Base-by-base conservation (phyloP, 805 yeast species). In the Lipomyces oligophaga region DNA sequence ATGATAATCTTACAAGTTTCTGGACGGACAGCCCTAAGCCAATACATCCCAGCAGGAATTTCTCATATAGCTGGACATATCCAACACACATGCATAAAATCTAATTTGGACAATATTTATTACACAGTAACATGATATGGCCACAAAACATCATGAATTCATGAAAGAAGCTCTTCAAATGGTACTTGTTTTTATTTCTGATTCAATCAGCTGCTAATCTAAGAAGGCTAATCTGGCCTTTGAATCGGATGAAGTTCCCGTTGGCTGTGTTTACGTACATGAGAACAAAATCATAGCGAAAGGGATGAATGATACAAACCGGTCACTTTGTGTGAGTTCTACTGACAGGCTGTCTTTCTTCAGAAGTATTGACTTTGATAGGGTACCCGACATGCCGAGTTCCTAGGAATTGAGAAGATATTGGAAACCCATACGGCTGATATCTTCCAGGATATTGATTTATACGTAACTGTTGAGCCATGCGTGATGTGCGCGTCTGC, bases 401-500 rank as follows among this genome's bases (percentile, higher is more conserved):
- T 93, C 57, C 73, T 83, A 47, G 96, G 90, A 0, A 81, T 87
- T 13, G 79, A 79, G 36, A 63, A 67, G 24, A 75, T 83, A 6
- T 63, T 74, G 30, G 54, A 61, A 3, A 60, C 65, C 26, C 63
- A 65, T 35, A 61, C 69, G 3, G 52, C 60, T 0, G 34, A 47
- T 4, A 52, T 65, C 7, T 78, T 86, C 58, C 59, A 65, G 31
- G 76, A 80, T 21, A 71, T 85, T 2, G 80, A 78, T 25, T 71
- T 93, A 5, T 90, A 88, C 64, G 98, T 93, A 21, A 88, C 97
- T 0, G 97, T 93, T 0, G 98, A 93, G 65, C 98, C 98, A 0
- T 93, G 98, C 63, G 83, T 93, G 5, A 93, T 93, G 98, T 93
- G 98, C 69, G 97, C 96, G 0, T 80, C 93, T 33, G 88, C 95